A percentile compares a stretch with the other conserved stretches of the same genome.
Evolutionary conservation across 148 eudicot species (phyloP).

Genomic region (Nepenthes gracilis): DNA sequence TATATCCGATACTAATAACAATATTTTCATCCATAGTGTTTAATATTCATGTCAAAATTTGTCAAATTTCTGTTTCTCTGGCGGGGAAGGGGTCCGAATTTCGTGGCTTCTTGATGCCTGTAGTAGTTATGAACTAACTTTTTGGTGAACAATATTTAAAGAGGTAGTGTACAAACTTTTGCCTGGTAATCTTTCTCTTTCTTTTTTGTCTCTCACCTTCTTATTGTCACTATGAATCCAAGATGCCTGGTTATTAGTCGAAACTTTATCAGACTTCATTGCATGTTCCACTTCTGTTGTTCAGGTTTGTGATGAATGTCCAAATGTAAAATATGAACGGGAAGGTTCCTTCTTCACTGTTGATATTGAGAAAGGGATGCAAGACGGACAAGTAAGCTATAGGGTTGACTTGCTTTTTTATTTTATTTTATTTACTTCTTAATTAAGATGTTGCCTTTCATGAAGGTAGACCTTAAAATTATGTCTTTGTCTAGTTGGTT

Average conservation of each 20-base stretch:
- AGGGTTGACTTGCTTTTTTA: not conserved
- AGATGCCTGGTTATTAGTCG: not conserved
- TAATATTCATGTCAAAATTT: too few species aligned
- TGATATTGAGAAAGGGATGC: conserved; percentile 98
- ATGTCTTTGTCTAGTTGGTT: too few species aligned
- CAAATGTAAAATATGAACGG: conserved; percentile 84
- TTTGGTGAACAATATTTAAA: too few species aligned
- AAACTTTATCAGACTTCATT: not conserved
- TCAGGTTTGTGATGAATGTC: conserved; percentile 95
- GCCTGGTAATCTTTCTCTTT: too few species aligned
- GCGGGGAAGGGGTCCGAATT: too few species aligned
- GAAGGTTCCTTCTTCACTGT: conserved; percentile 88
- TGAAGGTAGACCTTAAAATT: too few species aligned
- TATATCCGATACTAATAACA: not conserved
- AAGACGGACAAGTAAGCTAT: conserved; percentile 82
- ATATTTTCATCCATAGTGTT: too few species aligned
- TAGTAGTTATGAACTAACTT: too few species aligned
- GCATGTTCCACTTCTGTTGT: conserved; percentile 1
- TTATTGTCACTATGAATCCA: not conserved
- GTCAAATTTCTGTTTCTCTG: too few species aligned
- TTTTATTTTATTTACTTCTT: not conserved
- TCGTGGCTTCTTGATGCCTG: too few species aligned
- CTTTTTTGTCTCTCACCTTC: too few species aligned
- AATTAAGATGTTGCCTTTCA: not conserved
- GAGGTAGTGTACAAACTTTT: too few species aligned